Evolutionary conservation across 2,329 filamentous ascomycete genomes (phyloP).

Genomic region (Rhinocladiella similis): DNA sequence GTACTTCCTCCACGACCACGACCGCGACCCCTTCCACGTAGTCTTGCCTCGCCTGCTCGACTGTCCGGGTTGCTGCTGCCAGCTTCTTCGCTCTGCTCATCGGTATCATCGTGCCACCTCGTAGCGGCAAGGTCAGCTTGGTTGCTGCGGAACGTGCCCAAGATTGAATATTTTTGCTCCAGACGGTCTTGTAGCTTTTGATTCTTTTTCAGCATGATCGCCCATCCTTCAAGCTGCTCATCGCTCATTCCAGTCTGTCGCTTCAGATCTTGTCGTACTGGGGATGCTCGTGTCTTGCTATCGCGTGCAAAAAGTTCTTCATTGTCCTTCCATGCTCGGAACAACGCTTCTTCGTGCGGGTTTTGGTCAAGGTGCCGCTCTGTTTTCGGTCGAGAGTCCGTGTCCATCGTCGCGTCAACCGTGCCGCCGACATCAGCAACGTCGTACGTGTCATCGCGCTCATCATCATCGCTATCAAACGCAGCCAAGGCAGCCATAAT

Average conservation of each 20-base stretch:
- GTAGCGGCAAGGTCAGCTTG: conserved; percentile 24
- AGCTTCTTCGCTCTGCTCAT: conserved; percentile 25
- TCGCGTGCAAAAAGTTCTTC: conserved; percentile 71
- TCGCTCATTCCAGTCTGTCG: conserved; percentile 85
- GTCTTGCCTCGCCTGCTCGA: conserved; percentile 16
- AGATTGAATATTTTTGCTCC: conserved; percentile 60
- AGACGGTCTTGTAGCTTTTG: conserved; percentile 67
- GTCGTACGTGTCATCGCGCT: conserved; percentile 96
- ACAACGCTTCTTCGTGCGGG: conserved; percentile 67
- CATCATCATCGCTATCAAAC: conserved; percentile 93
- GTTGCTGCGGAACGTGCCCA: conserved; percentile 17
- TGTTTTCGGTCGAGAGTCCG: conserved; percentile 17
- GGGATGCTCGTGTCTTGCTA: conserved; percentile 65
- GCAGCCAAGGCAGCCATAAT: conserved; percentile 84
- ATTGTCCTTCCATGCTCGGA: conserved; percentile 66
- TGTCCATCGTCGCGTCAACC: conserved; percentile 60
- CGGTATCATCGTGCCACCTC: conserved; percentile 25
- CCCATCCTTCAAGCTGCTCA: conserved; percentile 93
- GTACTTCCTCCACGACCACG: conserved; percentile 24
- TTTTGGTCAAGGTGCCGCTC: conserved; percentile 23
- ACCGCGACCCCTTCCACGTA: conserved; percentile 10
- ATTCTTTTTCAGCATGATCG: conserved; percentile 76
- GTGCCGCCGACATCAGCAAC: conserved; percentile 87
- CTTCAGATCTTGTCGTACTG: conserved; percentile 64
- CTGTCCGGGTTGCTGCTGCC: conserved; percentile 10